Percentiles rank a stretch among this genome's conserved stretches.
Conservation (phyloP, 2,329 filamentous ascomycete genomes). For the Colletotrichum eremochloae region DNA sequence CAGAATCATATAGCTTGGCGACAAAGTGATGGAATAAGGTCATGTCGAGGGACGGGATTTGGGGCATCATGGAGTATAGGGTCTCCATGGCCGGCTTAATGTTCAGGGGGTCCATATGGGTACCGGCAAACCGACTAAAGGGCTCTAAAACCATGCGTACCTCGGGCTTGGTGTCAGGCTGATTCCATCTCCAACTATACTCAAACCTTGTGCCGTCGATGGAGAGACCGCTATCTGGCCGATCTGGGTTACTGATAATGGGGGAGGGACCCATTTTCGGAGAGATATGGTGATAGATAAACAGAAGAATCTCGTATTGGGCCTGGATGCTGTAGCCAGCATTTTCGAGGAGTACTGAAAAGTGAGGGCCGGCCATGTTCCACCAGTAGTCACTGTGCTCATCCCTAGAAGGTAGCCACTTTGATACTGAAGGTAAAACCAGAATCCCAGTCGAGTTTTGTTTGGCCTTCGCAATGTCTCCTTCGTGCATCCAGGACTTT, state of each 20-base stretch:
- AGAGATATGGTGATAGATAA: conserved; percentile 13
- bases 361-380: conserved; percentile 22
- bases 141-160: conserved; percentile 23
- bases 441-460: not conserved
- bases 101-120: conserved; percentile 29
- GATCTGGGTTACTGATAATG: not conserved
- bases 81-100: conserved; percentile 16
- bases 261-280: not conserved
- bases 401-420: conserved; percentile 19
- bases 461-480: not conserved
- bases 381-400: conserved; percentile 32
- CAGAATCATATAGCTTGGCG: conserved; percentile 15
- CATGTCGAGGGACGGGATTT: conserved; percentile 25
- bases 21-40: conserved; percentile 29
- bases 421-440: conserved; percentile 6
- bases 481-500: not conserved
- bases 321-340: conserved; percentile 16
- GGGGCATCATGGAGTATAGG: conserved; percentile 18
- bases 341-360: conserved; percentile 2
- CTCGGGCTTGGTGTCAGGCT: conserved; percentile 6
- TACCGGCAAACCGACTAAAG: conserved; percentile 29
- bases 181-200: conserved; percentile 33
- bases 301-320: conserved; percentile 5
- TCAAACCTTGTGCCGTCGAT: conserved; percentile 23
- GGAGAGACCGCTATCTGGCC: conserved; percentile 18